Percentiles rank a stretch among this genome's conserved stretches.
These are phyloP conservation scores for Myriosclerotinia duriaeana DNA, from an alignment of 2,329 filamentous ascomycete genomes.

Conservation along the genomic window DNA sequence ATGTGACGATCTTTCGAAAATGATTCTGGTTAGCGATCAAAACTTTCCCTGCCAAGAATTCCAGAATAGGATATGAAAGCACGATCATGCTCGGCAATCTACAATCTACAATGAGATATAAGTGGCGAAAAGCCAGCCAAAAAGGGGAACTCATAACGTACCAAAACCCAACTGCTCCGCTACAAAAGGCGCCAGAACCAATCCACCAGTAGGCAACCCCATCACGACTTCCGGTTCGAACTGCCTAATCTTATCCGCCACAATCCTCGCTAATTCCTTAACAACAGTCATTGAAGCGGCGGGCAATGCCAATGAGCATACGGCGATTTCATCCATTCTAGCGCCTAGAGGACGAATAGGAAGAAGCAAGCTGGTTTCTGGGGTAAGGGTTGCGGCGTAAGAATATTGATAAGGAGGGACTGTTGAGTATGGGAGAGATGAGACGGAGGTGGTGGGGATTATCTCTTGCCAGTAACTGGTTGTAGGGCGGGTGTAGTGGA, in stretches of 20 bases:
- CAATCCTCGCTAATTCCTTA: background rate
- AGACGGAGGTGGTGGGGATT: background rate
- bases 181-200: conserved; percentile 16
- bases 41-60: background rate
- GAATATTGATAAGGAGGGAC: conserved; percentile 10
- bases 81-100: background rate
- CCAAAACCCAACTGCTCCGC: conserved; percentile 10
- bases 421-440: conserved; percentile 8
- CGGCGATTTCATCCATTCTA: background rate
- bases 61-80: too few relatives aligned
- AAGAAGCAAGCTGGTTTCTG: conserved; percentile 1
- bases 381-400: background rate
- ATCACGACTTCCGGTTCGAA: conserved; percentile 4
- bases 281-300: conserved; percentile 17
- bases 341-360: conserved; percentile 1
- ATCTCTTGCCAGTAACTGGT: conserved; percentile 16
- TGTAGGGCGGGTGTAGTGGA: conserved; percentile 2
- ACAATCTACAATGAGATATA: background rate
- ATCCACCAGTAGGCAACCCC: conserved; percentile 11
- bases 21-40: background rate
- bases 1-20: background rate
- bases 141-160: background rate
- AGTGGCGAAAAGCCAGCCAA: background rate
- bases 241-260: conserved; percentile 1
- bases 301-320: conserved; percentile 8